Base-by-base conservation (phyloP, 306 rosid genomes). In the Sesbania bispinosa region DNA sequence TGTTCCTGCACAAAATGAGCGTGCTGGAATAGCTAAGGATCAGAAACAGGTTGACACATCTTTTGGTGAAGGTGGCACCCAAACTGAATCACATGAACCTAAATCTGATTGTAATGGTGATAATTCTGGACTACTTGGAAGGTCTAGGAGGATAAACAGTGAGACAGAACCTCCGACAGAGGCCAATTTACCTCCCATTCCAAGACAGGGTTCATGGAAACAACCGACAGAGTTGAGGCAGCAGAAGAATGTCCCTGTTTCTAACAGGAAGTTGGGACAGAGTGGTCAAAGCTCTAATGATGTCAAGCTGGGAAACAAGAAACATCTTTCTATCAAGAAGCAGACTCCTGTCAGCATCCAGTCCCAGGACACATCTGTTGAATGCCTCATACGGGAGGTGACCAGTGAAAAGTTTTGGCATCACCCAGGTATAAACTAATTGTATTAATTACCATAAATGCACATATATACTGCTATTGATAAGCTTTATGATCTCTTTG, bases 321-420 rank as follows among this genome's bases (percentile, higher is more conserved):
- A 94, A 69, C 78, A 64, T 70, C 81, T 71, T 80, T 77, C 95
- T 59, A 79, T 79, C 79, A 94, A 94, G 86, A 94, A 89, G 88
- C 99, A 86, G 77, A 72, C 71, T 66, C 67, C 89, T 67, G 78
- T 59, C 20, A 84, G 82, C 79, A 73, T 71, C 65, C 76, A 67
- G 65, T 83, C 92, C 79, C 97, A 87, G 76, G 97, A 94, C 80
- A 80, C 97, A 1, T 94, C 99, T 0, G 95, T 94, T 54, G 99
- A 94, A 80, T 95, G 97, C 72, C 99, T 94, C 53, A 91, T 94
- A 81, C 86, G 99, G 64, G 97, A 94, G 88, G 99, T 94, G 60
- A 94, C 97, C 50, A 94, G 86, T 29, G 99, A 89, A 75, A 94
- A 91, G 87, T 91, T 94, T 83, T 94, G 99, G 97, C 97, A 87